phyloP scores from a whole-genome alignment of 306 rosid species.

The Dryas octopetala region DNA sequence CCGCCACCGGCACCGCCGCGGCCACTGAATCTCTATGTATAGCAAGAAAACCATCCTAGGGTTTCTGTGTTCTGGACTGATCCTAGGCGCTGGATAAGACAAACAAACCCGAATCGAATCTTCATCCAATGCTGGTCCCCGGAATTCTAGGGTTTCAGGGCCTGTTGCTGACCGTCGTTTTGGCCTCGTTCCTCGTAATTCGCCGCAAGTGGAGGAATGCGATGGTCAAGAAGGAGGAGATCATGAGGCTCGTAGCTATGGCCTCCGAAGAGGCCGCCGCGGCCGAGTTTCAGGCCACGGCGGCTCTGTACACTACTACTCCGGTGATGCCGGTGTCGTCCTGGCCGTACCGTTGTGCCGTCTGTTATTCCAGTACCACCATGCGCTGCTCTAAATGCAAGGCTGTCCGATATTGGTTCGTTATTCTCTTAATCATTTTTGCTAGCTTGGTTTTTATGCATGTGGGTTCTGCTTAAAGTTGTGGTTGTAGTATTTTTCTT shows the following conservation, averaged over 20 bases:
- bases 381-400: conserved; percentile 66
- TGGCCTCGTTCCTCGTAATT: conserved; percentile 35
- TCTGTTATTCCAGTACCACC: conserved; percentile 55
- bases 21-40: conserved; percentile 41
- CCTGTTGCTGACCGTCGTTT: conserved; percentile 31
- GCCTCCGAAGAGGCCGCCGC: conserved; percentile 43
- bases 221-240: conserved; percentile 46
- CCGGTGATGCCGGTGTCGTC: conserved; percentile 16
- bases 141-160: conserved; percentile 61
- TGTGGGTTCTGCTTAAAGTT: too few species aligned
- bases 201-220: conserved; percentile 50
- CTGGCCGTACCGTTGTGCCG: conserved; percentile 39
- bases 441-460: background rate
- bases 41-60: conserved; percentile 36
- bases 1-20: background rate
- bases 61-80: conserved; percentile 48
- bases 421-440: background rate
- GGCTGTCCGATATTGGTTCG: conserved; percentile 63
- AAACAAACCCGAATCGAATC: background rate
- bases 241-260: conserved; percentile 34
- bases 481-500: background rate
- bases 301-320: conserved; percentile 7
- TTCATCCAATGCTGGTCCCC: conserved; percentile 29
- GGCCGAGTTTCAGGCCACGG: conserved; percentile 34
- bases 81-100: conserved; percentile 44